Percentiles rank a stretch among this genome's conserved stretches.
Conservation (phyloP, 2,329 filamentous ascomycete genomes). For the Verticillium longisporum region DNA sequence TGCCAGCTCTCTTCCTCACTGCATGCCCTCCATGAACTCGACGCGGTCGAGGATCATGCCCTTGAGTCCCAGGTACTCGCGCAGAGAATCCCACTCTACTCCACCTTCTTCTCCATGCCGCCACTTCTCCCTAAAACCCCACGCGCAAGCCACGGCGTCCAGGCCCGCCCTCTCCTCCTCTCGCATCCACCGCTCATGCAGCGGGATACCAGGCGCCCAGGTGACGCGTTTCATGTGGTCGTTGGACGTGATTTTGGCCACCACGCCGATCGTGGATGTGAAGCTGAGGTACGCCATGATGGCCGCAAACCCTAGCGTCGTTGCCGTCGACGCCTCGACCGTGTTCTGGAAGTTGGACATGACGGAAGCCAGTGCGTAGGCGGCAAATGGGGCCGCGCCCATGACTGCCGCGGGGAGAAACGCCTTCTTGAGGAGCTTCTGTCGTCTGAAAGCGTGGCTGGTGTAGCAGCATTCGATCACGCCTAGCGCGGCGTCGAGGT, state of each 20-base stretch:
- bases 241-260: slow-evolving; percentile 81
- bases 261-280: slow-evolving; percentile 72
- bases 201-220: slow-evolving; percentile 75
- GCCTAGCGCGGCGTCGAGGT: slow-evolving; percentile 70
- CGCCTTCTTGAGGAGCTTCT: slow-evolving; percentile 60
- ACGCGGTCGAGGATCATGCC: slow-evolving; percentile 88
- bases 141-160: slow-evolving; percentile 79
- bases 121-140: slow-evolving; percentile 81
- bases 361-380: slow-evolving; percentile 65
- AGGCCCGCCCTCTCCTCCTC: slow-evolving; percentile 86
- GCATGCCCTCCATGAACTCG: slow-evolving; percentile 89
- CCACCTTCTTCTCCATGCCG: slow-evolving; percentile 87
- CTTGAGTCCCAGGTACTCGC: slow-evolving; percentile 74
- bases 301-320: slow-evolving; percentile 70
- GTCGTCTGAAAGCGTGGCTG: slow-evolving; percentile 57
- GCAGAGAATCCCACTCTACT: slow-evolving; percentile 78
- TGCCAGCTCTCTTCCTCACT: slow-evolving; percentile 8
- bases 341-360: slow-evolving; percentile 61
- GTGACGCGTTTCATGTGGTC: slow-evolving; percentile 94
- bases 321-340: slow-evolving; percentile 72
- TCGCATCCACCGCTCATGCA: slow-evolving; percentile 76
- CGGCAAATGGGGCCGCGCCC: slow-evolving; percentile 54
- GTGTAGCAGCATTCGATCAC: slow-evolving; percentile 66
- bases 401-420: slow-evolving; percentile 52
- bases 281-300: slow-evolving; percentile 78